Base-by-base conservation (phyloP, 176 grass and related monocot genomes). In the Aegilops speltoides region DNA sequence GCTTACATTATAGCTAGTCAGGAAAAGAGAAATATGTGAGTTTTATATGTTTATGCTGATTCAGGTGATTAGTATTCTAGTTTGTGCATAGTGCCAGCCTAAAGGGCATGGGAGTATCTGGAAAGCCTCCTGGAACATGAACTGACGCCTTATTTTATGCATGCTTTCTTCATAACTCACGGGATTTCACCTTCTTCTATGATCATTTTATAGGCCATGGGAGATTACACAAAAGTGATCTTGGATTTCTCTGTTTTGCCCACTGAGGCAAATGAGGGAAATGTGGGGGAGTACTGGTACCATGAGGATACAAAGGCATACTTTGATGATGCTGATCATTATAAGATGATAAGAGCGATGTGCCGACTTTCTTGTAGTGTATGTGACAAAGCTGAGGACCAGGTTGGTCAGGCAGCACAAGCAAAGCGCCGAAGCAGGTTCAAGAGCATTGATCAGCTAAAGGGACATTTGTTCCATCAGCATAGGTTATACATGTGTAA, bases 351-450 rank as follows among this genome's bases (percentile, higher is more conserved):
- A 88, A 67, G 89, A 10, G 94, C 97, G 50, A 99, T 94, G 97
- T 99, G 97, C 25, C 92, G 92, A 38, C 92, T 99, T 84, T 99
- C 97, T 38, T 99, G 97, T 90, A 94, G 94, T 69, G 88, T 96
- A 4, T 99, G 97, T 87, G 97, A 99, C 89, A 96, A 79, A 60
- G 82, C 82, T 45, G 87, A 88, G 19, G 92, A 94, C 84, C 71
- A 69, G 24, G 84, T 66, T 80, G 40, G 85, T 50, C 89, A 84
- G 82, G 89, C 67, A 77, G 86, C 91, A 64, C 80, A 87, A 74
- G 71, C 84, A 79, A 96, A 89, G 79, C 88, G 94, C 89, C 87
- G 83, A 79, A 91, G 80, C 77, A 93, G 40, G 85, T 96, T 96
- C 88, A 91, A 83, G 85, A 96, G 85, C 89, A 99, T 99, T 60